These are phyloP conservation scores for Lasiodiplodia theobromae DNA, from an alignment of 2,329 filamentous ascomycete genomes.

Conservation along the genomic window DNA sequence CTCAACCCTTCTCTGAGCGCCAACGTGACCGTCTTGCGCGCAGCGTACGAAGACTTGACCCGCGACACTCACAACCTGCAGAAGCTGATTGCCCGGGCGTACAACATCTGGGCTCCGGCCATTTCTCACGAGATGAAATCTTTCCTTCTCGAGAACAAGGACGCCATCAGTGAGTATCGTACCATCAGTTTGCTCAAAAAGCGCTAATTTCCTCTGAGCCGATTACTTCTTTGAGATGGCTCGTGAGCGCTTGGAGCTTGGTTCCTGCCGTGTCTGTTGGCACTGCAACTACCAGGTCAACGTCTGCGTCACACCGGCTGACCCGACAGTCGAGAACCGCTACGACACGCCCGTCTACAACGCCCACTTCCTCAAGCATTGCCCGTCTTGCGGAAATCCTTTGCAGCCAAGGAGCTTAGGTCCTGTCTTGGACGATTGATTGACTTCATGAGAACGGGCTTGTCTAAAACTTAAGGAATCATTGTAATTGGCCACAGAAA, in stretches of 20 bases:
- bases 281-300: constrained; percentile 15
- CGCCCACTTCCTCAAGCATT: not conserved
- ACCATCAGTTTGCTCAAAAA: not conserved
- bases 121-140: not conserved
- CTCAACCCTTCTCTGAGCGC: constrained; percentile 3
- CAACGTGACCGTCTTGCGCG: not conserved
- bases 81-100: not conserved
- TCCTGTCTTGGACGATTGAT: not conserved
- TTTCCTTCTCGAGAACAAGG: not conserved
- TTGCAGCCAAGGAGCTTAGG: not conserved
- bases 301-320: constrained; percentile 4
- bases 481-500: not conserved
- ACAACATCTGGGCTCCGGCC: not conserved
- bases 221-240: constrained; percentile 16
- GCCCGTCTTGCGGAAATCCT: not conserved
- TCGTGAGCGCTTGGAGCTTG: not conserved
- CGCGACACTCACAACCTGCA: not conserved
- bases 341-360: constrained; percentile 3
- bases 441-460: not conserved
- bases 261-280: constrained; percentile 7
- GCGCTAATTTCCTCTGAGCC: not conserved
- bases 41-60: not conserved
- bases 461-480: not conserved
- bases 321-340: constrained; percentile 10
- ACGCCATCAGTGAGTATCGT: not conserved